A percentile compares a stretch with the other conserved stretches of the same genome.
Evolutionary conservation across 371 early-diverging fungal genomes (phyloP).

Genomic region (Funneliformis caledonium): DNA sequence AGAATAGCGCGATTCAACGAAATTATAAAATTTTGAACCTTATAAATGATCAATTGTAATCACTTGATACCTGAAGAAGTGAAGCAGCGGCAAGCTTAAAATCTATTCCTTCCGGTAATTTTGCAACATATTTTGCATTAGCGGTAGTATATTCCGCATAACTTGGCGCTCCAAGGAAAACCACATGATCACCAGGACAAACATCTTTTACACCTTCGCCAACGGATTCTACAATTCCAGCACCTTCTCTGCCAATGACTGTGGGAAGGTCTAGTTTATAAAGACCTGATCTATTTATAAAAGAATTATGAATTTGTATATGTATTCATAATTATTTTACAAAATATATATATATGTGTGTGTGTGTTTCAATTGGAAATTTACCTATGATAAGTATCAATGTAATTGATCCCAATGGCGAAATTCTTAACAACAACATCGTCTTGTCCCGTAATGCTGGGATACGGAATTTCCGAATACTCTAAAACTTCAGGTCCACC

Average conservation of each 20-base stretch:
- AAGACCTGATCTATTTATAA: constrained; percentile 66
- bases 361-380: not conserved
- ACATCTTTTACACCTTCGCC: constrained; percentile 70
- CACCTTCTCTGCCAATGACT: constrained; percentile 82
- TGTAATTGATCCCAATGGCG: constrained; percentile 86
- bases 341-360: too few relatives aligned
- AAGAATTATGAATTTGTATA: not conserved
- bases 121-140: constrained; percentile 48
- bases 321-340: not conserved
- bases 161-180: constrained; percentile 64
- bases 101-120: constrained; percentile 62
- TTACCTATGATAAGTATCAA: constrained; percentile 86
- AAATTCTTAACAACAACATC: constrained; percentile 81
- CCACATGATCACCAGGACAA: constrained; percentile 84
- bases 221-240: constrained; percentile 82
- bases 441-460: constrained; percentile 52
- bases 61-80: constrained; percentile 53
- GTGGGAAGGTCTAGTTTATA: constrained; percentile 75
- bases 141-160: constrained; percentile 85
- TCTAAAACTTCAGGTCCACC: constrained; percentile 80
- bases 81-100: constrained; percentile 71
- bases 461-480: constrained; percentile 56
- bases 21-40: not conserved
- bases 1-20: not conserved
- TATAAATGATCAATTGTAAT: too few relatives aligned